Base-by-base conservation (phyloP, 495 filamentous ascomycete species). In the Annulohypoxylon stygium region DNA sequence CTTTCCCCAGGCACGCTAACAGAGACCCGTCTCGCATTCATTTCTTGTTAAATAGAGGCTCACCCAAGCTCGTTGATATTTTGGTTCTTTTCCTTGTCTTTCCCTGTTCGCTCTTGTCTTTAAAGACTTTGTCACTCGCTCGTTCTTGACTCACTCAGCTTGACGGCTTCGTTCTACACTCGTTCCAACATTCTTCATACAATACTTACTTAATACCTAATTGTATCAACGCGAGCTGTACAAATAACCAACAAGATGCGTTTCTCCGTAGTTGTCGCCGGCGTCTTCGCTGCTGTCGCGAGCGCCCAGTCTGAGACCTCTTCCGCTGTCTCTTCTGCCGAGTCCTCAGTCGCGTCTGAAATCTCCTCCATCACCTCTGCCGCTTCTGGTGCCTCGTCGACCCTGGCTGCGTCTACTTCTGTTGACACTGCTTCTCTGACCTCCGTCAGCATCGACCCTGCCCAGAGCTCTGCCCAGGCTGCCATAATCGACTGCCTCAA, bases 251-350 rank as follows among this genome's bases (percentile, higher is more conserved):
- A 69, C 75, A 84, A 79, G 50, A 85, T 85, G 84, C 83, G 82
- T 76, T 79, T 82, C 81, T 74, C 79, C 60, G 73, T 84, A 72
- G 33, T 84, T 73, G 65, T 78, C 58, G 72, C 79, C 73, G 81
- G 80, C 77, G 61, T 78, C 71, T 75, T 84, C 70, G 82, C 82
- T 77, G 69, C 76, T 62, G 72, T 65, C n/a, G 76, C 75, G 45
- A 75, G 53, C 47, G 70, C 80, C 33, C 79, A 81, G 47, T 72
- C 65, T 36, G 78, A 78, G 16, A 78, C 80, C 60, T 63, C 51
- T 34, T 51, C 62, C 12, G 69, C 61, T 34, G 69, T 62, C 16
- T 61, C 68, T 23, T 48, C 70, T 58, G 45, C 58, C 53, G 25
- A 47, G 26, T 39, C 54, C 12, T 45, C 59, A 11, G 61, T 23